Evolutionary conservation across 2,329 filamentous ascomycete genomes (phyloP), one percentile per base, ranked within the genome.

Genomic region (Pseudogymnoascus destructans): DNA sequence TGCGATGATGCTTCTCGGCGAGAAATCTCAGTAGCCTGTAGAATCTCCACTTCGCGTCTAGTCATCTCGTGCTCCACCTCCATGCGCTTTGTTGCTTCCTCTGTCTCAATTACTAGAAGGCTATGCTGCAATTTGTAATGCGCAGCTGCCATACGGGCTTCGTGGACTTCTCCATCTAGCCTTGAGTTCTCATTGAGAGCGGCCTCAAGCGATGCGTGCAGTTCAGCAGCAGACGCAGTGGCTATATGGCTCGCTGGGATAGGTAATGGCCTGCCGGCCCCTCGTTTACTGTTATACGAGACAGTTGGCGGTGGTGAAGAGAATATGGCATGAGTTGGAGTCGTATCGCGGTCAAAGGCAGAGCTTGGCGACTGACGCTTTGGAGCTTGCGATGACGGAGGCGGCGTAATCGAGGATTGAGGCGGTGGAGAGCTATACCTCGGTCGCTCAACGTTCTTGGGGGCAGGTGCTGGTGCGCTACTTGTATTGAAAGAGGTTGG

Each of bases 51-150:
- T 71, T 96, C 90, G 19, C 87, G 80, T 62, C 89, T 82, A n/a
- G 86, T 86, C 81, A 96, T 91, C 63, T 93, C 87, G 66, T 95
- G 87, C 71, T 96, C 92, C 4, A 96, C 91, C 33, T 85, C 86
- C 64, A 92, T 89, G 23, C 90, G 84, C 71, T 95, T 91, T 8
- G 89, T 81, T 27, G 90, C 86, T 64, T 95, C 89, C 55, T 86
- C 84, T 58, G 87, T 90, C 67, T 95, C 89, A 63, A 96, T 84
- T 57, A 81, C 84, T 25, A 95, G 79, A 67, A 96, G 79, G 65
- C 86, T 90, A 68, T 91, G 87, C 70, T 96, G 92, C 58, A 97
- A 75, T 72, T 93, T 95, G 74, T 93, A 86, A 70, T 96, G 91
- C 30, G 91, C 87, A 13, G 87, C 85, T 60, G 91, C 87, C 75